phyloP scores from a whole-genome alignment of 139 green algal species.

The Coelastrella sp. region DNA sequence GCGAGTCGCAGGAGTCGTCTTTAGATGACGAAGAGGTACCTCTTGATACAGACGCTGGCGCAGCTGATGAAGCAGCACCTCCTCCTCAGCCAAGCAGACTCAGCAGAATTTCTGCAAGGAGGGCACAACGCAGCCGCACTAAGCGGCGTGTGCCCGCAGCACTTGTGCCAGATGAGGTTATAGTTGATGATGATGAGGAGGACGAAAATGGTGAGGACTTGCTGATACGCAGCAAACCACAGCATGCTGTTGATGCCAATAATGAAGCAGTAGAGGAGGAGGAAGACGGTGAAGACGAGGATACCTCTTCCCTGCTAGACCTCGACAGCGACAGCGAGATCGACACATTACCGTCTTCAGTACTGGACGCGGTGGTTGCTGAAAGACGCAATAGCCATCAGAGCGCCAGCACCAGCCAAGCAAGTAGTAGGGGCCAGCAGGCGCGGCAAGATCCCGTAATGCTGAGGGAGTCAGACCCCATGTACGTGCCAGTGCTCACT shows the following conservation, averaged over 20 bases:
- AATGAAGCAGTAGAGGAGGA: slow-evolving; percentile 9
- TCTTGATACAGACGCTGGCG: neutral
- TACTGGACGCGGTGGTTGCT: neutral
- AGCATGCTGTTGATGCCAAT: neutral
- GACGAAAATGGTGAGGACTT: neutral
- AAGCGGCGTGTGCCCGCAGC: slow-evolving; percentile 19
- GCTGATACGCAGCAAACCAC: neutral
- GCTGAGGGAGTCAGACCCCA: slow-evolving; percentile 50
- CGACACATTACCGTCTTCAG: neutral
- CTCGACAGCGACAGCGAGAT: neutral
- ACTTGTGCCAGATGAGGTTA: neutral
- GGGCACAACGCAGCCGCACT: slow-evolving; percentile 19
- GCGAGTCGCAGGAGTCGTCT: neutral
- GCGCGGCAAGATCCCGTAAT: neutral
- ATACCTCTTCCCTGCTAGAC: neutral
- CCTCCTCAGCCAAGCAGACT: neutral
- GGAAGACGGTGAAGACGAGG: neutral
- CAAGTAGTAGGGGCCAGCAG: neutral
- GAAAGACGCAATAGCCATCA: neutral
- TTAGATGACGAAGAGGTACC: neutral
- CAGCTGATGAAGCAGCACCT: neutral
- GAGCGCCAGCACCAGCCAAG: slow-evolving; percentile 23
- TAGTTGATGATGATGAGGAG: neutral
- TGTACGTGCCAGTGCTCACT: slow-evolving; percentile 66
- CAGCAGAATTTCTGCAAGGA: slow-evolving; percentile 25